phyloP scores from a whole-genome alignment of 2,329 filamentous ascomycete genomes.

The Neofusicoccum cordaticola region DNA sequence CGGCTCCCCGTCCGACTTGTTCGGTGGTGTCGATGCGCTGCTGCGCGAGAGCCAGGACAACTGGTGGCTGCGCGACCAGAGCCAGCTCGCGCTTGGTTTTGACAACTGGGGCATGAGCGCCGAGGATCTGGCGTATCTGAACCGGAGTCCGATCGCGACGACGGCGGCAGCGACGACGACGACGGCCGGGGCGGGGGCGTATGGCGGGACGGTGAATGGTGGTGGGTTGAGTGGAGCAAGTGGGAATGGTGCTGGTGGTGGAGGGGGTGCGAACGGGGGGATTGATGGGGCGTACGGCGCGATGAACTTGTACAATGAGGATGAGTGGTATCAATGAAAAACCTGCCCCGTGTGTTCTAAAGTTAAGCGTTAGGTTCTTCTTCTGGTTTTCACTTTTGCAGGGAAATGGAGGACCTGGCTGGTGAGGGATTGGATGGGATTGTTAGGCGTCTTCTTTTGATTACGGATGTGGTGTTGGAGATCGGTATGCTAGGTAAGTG shows the following conservation, averaged over 20 bases:
- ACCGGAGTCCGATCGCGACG: background rate
- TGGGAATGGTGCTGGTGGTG: conserved; percentile 17
- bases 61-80: conserved; percentile 61
- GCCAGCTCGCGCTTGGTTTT: conserved; percentile 58
- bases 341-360: background rate
- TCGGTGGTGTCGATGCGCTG: conserved; percentile 59
- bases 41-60: conserved; percentile 60
- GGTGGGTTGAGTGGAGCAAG: conserved; percentile 24
- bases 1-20: conserved; percentile 51
- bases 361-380: background rate
- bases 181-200: background rate
- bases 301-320: conserved; percentile 36
- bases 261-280: background rate
- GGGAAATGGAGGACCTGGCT: too few relatives aligned
- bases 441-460: too few relatives aligned
- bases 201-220: background rate
- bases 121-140: conserved; percentile 10
- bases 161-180: background rate
- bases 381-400: too few relatives aligned
- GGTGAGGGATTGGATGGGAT: too few relatives aligned
- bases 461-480: too few relatives aligned
- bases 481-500: too few relatives aligned
- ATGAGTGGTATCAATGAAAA: conserved; percentile 42
- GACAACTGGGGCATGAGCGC: conserved; percentile 54
- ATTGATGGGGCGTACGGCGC: conserved; percentile 28